These are phyloP conservation scores for Naganishia sp. DNA, from an alignment of 1,284 basidiomycete genomes.

Conservation along the genomic window DNA sequence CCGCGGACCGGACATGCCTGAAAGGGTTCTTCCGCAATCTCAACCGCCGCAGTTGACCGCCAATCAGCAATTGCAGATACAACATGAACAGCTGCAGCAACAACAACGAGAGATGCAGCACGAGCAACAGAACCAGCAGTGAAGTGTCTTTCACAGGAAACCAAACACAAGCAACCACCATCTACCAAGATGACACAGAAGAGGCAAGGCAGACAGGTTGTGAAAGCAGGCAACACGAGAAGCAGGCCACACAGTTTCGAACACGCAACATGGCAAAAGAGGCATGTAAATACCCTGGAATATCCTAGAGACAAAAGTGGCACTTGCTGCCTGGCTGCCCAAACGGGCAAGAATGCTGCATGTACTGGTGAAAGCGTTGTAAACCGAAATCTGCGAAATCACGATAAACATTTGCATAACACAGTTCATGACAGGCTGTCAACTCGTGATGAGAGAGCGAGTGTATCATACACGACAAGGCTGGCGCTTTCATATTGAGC, in stretches of 20 bases:
- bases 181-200: background rate
- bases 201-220: too few species aligned
- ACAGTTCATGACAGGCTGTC: too few species aligned
- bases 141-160: background rate
- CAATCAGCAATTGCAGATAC: background rate
- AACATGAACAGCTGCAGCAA: constrained; percentile 1
- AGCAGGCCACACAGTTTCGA: too few species aligned
- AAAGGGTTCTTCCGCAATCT: background rate
- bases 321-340: background rate
- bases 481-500: too few species aligned
- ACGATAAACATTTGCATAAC: constrained; percentile 14
- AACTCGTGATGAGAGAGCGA: too few species aligned
- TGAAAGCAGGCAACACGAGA: too few species aligned
- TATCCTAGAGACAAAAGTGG: too few species aligned
- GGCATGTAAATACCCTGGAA: too few species aligned
- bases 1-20: background rate
- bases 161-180: background rate
- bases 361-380: background rate
- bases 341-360: background rate
- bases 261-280: too few species aligned
- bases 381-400: background rate
- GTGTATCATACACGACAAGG: too few species aligned
- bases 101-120: constrained; percentile 1
- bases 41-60: background rate
- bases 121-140: background rate